phyloP scores from a whole-genome alignment of 2,329 filamentous ascomycete genomes.

The Aspergillus glaucus region DNA sequence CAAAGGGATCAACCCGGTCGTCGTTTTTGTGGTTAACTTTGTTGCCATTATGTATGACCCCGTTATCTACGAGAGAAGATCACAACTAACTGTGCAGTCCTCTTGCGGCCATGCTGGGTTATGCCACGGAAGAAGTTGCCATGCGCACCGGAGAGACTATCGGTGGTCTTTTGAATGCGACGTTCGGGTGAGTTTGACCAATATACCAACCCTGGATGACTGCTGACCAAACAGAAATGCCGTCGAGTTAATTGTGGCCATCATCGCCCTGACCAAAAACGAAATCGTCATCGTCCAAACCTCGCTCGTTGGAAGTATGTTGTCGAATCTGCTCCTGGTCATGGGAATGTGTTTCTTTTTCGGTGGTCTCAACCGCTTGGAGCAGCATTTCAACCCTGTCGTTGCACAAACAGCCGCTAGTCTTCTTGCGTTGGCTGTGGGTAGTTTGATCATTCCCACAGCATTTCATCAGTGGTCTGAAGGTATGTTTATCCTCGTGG shows the following conservation, averaged over 20 bases:
- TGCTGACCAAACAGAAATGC: slow-evolving; percentile 54
- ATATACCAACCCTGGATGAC: neutral
- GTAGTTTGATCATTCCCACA: slow-evolving; percentile 80
- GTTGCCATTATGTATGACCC: slow-evolving; percentile 66
- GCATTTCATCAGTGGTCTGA: slow-evolving; percentile 63
- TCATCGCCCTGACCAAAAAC: slow-evolving; percentile 69
- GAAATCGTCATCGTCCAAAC: slow-evolving; percentile 86
- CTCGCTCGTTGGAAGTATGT: slow-evolving; percentile 82
- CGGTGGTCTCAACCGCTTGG: slow-evolving; percentile 67
- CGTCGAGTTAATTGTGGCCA: slow-evolving; percentile 80
- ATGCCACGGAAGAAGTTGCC: slow-evolving; percentile 85
- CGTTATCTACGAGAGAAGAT: neutral
- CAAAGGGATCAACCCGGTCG: slow-evolving; percentile 48
- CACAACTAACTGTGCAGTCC: slow-evolving; percentile 40
- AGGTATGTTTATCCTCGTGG: slow-evolving; percentile 15
- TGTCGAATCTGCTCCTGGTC: slow-evolving; percentile 83
- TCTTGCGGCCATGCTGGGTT: slow-evolving; percentile 77
- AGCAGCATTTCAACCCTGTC: slow-evolving; percentile 87
- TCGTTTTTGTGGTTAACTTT: slow-evolving; percentile 84
- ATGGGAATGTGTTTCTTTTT: slow-evolving; percentile 91
- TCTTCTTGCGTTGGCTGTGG: slow-evolving; percentile 70
- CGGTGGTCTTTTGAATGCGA: slow-evolving; percentile 82
- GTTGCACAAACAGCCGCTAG: slow-evolving; percentile 86
- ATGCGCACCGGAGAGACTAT: slow-evolving; percentile 68
- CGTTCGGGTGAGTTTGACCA: slow-evolving; percentile 56